Base-by-base conservation (phyloP, 1,284 basidiomycete species). In the Sanghuangporus baumii region DNA sequence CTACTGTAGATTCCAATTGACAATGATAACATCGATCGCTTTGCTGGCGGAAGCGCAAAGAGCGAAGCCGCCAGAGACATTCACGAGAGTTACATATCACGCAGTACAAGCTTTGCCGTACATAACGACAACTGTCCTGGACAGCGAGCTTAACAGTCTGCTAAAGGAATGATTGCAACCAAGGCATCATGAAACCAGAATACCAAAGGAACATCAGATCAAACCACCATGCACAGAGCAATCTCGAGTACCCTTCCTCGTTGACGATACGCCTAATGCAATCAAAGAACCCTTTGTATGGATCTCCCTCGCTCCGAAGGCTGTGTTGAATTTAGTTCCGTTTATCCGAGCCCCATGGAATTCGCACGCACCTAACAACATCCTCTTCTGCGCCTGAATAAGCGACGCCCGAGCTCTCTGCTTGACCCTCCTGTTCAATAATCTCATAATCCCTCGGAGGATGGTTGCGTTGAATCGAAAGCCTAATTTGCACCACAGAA, bases 381-480 rank as follows among this genome's bases (percentile, higher is more conserved):
- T 96, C 93, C 72, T 96, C 94, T 37, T 89, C 87, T 14, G 80
- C 77, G 5, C 89, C 91, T 34, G 86, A 82, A 70, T 88, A 94
- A 65, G 89, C 87, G 7, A 75, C 73, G 62, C 88, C 85, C 64
- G 40, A 12, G n/a, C 89, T 87, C 3, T 77, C 78, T 67, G 90
- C 88, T 1, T 83, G 84, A 60, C 87, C 87, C 66, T 89, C 87
- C 69, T 91, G 86, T 12, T 83, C 76, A 20, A 89, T 84, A 0
- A 87, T 86, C 66, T 89, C 86, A 68, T 83, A 88, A 62, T 88
- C 88, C 5, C 85, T 76, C 6, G 84, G 84, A 6, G 86, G 84
- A 65, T 91, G 87, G 69, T 94, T 95, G 60, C 93, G 86, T 71
- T 95, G 93, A 55, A 95, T 87, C 11, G 89, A 87, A 16, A 95